A percentile compares a stretch with the other conserved stretches of the same genome.
Conservation (phyloP, 495 filamentous ascomycete species). For the Hypoxylon crocopeplum region DNA sequence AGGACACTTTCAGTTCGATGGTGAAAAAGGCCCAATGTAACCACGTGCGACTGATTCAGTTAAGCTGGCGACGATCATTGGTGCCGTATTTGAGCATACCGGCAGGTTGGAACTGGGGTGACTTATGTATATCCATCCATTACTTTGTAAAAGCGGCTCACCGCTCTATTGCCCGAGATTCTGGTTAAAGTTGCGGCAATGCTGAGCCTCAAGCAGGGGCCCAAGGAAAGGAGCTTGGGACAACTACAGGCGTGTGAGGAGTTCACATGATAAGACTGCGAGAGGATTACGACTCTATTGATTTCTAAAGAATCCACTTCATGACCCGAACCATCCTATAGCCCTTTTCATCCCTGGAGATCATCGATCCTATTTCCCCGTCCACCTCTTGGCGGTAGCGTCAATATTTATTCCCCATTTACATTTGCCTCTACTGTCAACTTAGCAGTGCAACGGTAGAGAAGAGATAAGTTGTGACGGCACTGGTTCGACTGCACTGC, state of each 20-base stretch:
- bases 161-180: constrained; percentile 1
- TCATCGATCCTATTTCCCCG: no score
- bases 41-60: background rate
- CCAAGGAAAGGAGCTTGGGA: background rate
- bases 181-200: constrained; percentile 6
- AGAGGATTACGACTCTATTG: no score
- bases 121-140: background rate
- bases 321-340: no score
- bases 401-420: no score
- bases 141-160: background rate
- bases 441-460: no score
- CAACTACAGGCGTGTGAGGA: constrained; percentile 5
- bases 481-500: no score
- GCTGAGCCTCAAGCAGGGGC: constrained; percentile 8
- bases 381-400: no score
- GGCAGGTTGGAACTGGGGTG: background rate
- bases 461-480: no score
- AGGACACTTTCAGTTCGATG: background rate
- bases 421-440: no score
- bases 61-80: background rate
- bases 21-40: background rate
- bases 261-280: background rate
- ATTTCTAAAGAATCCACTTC: no score
- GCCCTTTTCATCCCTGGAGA: no score
- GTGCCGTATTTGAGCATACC: background rate